phyloP scores from a whole-genome alignment of 257 asterid species.

The Gentiana dahurica region DNA sequence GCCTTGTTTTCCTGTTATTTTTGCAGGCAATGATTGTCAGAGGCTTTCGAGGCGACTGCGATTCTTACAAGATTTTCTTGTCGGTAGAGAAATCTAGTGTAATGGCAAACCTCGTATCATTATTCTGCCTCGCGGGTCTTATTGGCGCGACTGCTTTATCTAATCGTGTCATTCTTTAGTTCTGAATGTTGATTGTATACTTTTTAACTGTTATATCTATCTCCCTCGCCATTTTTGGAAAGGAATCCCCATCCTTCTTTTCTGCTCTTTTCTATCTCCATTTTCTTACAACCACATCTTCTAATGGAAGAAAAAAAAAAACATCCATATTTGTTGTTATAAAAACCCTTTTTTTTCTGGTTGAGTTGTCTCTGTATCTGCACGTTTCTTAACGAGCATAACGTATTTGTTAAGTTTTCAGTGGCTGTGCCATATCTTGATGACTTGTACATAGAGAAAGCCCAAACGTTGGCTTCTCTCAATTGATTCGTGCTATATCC shows the following conservation, averaged over 20 bases:
- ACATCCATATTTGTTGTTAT: background rate
- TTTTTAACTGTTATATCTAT: background rate
- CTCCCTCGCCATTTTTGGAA: background rate
- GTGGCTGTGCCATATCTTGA: background rate
- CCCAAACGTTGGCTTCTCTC: no score
- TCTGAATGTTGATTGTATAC: slow-evolving; percentile 1
- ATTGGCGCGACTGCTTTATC: slow-evolving; percentile 45
- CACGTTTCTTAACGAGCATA: background rate
- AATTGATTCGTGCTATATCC: no score
- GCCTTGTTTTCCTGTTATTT: background rate
- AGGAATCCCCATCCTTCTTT: background rate
- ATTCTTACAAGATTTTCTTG: slow-evolving; percentile 49
- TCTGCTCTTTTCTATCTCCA: background rate
- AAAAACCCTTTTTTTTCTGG: background rate
- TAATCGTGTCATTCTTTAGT: slow-evolving; percentile 23
- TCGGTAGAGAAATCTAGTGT: slow-evolving; percentile 53
- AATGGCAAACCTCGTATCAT: slow-evolving; percentile 46
- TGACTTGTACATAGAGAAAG: background rate
- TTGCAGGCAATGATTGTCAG: slow-evolving; percentile 95
- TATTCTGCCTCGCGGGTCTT: slow-evolving; percentile 62
- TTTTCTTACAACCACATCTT: background rate
- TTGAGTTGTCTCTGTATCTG: background rate
- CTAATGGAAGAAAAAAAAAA: background rate
- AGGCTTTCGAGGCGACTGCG: slow-evolving; percentile 84
- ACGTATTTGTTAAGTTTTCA: background rate